These are phyloP conservation scores for Conringia planisiliqua DNA, from an alignment of 345 rosid genomes.

Conservation along the genomic window DNA sequence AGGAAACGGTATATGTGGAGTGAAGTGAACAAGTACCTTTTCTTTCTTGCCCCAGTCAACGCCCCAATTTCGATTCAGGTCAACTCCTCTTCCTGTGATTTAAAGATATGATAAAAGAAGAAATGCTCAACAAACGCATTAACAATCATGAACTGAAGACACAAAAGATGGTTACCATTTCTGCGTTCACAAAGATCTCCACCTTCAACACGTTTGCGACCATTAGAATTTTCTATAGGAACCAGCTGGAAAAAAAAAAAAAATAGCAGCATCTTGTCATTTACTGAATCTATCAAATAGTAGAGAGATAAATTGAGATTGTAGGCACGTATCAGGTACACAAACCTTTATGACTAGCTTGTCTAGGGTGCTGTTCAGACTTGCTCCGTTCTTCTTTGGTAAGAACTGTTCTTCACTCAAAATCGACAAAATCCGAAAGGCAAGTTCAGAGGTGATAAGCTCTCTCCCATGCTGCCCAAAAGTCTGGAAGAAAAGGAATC, in stretches of 20 bases:
- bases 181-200: slow-evolving; percentile 96
- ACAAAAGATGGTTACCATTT: slow-evolving; percentile 53
- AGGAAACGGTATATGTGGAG: background rate
- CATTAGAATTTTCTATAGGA: slow-evolving; percentile 91
- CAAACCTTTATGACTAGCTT: slow-evolving; percentile 80
- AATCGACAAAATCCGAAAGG: slow-evolving; percentile 71
- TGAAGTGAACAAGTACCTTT: slow-evolving; percentile 47
- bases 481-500: slow-evolving; percentile 99
- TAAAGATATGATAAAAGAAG: background rate
- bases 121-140: slow-evolving; percentile 2
- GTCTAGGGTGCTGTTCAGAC: slow-evolving; percentile 51
- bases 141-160: slow-evolving; percentile 2
- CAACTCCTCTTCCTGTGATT: slow-evolving; percentile 90
- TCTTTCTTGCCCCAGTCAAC: slow-evolving; percentile 99
- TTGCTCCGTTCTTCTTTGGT: slow-evolving; percentile 39
- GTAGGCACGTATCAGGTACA: background rate
- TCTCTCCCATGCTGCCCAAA: slow-evolving; percentile 99
- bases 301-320: background rate
- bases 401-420: slow-evolving; percentile 85
- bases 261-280: slow-evolving; percentile 3
- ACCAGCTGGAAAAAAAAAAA: slow-evolving; percentile 50
- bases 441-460: slow-evolving; percentile 89
- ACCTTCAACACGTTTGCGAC: slow-evolving; percentile 89
- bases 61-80: slow-evolving; percentile 96
- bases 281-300: background rate